phyloP scores from a whole-genome alignment of 306 rosid species.

The Inga laurina region DNA sequence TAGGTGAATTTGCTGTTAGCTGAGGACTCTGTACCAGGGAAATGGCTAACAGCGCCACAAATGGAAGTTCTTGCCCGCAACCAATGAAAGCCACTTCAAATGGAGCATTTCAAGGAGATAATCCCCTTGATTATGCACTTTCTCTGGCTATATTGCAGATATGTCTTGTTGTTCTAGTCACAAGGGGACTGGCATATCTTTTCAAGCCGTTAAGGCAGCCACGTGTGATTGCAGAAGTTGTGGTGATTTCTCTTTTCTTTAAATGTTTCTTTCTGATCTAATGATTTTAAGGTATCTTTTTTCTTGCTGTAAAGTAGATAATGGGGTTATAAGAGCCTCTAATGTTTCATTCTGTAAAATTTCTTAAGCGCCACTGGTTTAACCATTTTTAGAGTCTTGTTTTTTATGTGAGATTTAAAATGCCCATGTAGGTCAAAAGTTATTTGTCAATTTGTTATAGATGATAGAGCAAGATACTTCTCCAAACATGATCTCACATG shows the following conservation, averaged over 20 bases:
- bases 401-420: conserved; percentile 1
- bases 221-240: conserved; percentile 54
- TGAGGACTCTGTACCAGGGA: conserved; percentile 6
- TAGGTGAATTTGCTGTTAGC: conserved; percentile 29
- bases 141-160: conserved; percentile 63
- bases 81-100: conserved; percentile 83
- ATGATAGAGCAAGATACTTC: conserved; percentile 2
- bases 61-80: conserved; percentile 40
- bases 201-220: conserved; percentile 48
- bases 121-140: conserved; percentile 80
- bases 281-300: background rate
- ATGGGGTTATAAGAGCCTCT: background rate
- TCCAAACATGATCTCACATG: background rate
- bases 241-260: conserved; percentile 53
- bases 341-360: background rate
- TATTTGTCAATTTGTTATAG: background rate
- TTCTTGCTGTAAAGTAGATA: background rate
- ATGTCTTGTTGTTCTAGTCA: conserved; percentile 46
- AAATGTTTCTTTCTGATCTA: background rate
- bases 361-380: background rate
- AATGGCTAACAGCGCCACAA: conserved; percentile 54
- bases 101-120: conserved; percentile 79
- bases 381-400: background rate
- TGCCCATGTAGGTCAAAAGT: conserved; percentile 2
- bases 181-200: conserved; percentile 48